phyloP scores from a whole-genome alignment of 2,329 filamentous ascomycete genomes.

The Aspergillus sp. region DNA sequence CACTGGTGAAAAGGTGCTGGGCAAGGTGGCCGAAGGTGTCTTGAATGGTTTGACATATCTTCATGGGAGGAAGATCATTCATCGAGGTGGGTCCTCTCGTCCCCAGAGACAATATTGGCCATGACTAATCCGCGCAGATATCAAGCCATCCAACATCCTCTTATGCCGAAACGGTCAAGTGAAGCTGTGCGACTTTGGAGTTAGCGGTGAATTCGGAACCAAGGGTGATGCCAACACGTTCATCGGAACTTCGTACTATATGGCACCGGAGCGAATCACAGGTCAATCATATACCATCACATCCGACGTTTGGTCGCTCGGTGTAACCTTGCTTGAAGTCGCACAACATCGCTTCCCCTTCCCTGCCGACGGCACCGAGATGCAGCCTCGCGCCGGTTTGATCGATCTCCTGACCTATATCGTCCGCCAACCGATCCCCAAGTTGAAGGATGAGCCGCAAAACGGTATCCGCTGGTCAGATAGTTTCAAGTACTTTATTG shows the following conservation, averaged over 20 bases:
- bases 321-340: constrained; percentile 96
- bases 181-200: constrained; percentile 97
- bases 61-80: constrained; percentile 92
- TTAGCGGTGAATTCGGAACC: constrained; percentile 94
- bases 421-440: constrained; percentile 88
- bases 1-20: constrained; percentile 93
- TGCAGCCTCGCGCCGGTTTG: constrained; percentile 84
- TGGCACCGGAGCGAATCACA: constrained; percentile 97
- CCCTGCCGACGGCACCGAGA: constrained; percentile 90
- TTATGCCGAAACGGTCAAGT: constrained; percentile 88
- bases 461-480: constrained; percentile 90
- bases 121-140: constrained; percentile 51
- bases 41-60: constrained; percentile 90
- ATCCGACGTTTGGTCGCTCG: constrained; percentile 95
- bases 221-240: constrained; percentile 99
- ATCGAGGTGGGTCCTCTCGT: constrained; percentile 52
- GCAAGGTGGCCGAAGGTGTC: constrained; percentile 93
- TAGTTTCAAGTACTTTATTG: constrained; percentile 98
- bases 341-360: constrained; percentile 98
- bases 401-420: constrained; percentile 98
- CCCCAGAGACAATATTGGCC: background rate
- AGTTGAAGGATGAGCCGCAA: constrained; percentile 88
- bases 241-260: constrained; percentile 98
- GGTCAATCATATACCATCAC: constrained; percentile 98
- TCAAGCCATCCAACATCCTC: constrained; percentile 96